These are phyloP conservation scores for Sporothrix phasma DNA, from an alignment of 2,329 filamentous ascomycete species.

Conservation along the genomic window DNA sequence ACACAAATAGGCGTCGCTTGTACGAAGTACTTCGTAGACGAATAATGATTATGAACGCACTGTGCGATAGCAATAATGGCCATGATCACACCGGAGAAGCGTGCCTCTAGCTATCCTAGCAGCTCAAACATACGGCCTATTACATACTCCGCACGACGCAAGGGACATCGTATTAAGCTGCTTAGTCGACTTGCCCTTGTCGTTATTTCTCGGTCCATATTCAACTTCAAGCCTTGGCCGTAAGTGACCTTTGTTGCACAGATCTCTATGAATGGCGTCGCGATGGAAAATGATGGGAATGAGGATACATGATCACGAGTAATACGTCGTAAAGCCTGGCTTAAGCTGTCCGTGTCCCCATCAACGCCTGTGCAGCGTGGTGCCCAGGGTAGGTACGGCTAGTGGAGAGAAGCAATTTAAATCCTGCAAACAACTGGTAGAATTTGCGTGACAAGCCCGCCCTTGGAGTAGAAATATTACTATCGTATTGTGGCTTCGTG, in stretches of 20 bases:
- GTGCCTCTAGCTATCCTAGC: not conserved
- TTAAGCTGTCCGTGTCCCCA: not conserved
- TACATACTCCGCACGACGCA: too few relatives aligned
- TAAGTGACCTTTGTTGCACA: not conserved
- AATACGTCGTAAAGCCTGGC: not conserved
- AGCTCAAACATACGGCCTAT: not conserved
- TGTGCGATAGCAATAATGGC: not conserved
- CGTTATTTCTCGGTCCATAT: not conserved
- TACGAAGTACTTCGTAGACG: too few relatives aligned
- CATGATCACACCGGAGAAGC: not conserved
- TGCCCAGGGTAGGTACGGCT: not conserved
- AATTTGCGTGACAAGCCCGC: too few relatives aligned
- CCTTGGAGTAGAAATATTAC: too few relatives aligned
- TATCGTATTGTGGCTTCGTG: too few relatives aligned
- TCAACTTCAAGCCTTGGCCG: not conserved
- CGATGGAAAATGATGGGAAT: not conserved
- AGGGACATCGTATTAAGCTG: not conserved
- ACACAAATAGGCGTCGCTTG: too few relatives aligned
- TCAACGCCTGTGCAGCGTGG: not conserved
- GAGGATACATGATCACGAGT: too few relatives aligned
- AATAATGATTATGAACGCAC: too few relatives aligned
- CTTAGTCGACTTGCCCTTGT: not conserved
- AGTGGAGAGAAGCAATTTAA: constrained; percentile 6
- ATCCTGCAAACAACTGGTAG: not conserved
- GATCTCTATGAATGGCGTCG: too few relatives aligned